phyloP scores from a whole-genome alignment of 805 yeast genomes.

The Kazachstania psychrophila region DNA sequence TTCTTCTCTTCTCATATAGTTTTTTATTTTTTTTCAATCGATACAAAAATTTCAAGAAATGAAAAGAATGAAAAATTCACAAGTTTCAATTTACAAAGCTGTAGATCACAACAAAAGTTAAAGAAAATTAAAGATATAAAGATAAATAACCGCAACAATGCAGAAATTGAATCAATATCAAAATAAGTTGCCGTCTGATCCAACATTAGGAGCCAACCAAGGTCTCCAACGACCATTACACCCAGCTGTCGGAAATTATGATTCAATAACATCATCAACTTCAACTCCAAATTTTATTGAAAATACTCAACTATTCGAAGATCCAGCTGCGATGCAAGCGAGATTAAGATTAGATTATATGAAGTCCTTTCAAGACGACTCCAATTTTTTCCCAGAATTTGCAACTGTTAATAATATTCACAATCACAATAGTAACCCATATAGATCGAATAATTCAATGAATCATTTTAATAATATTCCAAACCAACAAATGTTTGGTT shows the following conservation, averaged over 20 bases:
- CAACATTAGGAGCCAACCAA: neutral
- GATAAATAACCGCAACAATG: neutral
- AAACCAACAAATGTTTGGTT: constrained; percentile 2
- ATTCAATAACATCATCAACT: neutral
- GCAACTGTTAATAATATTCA: constrained; percentile 1
- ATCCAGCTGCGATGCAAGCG: constrained; percentile 20
- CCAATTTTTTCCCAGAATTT: constrained; percentile 21
- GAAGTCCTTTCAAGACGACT: constrained; percentile 25
- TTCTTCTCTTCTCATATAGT: neutral
- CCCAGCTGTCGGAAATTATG: no score
- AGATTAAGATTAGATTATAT: constrained; percentile 21
- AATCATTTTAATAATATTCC: constrained; percentile 1
- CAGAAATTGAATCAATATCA: neutral
- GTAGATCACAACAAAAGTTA: no score
- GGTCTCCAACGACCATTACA: neutral
- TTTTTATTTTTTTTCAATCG: neutral
- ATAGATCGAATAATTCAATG: neutral
- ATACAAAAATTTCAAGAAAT: neutral
- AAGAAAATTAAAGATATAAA: no score
- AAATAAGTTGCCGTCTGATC: neutral
- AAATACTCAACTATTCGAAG: constrained; percentile 9
- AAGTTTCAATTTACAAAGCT: no score
- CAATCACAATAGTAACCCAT: constrained; percentile 2
- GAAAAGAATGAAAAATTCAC: constrained; percentile 1
- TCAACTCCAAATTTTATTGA: neutral